Base-by-base conservation (phyloP, 768 basidiomycete species). In the Pleurotus ostreatus region DNA sequence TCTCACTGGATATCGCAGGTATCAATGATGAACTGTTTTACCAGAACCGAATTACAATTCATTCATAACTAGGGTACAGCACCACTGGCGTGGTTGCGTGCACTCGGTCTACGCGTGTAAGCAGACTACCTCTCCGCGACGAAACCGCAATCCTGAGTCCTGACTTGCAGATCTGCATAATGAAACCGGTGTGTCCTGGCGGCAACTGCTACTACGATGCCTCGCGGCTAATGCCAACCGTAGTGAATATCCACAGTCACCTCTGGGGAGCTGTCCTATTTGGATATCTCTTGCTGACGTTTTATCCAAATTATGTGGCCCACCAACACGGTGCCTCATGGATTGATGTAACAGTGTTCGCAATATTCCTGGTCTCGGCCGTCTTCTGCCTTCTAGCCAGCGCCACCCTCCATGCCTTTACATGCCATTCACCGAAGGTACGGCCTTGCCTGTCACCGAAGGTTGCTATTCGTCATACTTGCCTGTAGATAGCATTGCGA, bases 231-330 rank as follows among this genome's bases (percentile, higher is more conserved):
- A 53, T 23, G 38, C 15, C 37, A 43, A 20, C 8, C 46, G 15
- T 64, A 90, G 91, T 94, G 55, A 95, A 95, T 70, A 92, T 94
- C 46, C 88, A 92, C 69, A 88, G 79, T 57, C 93, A 94, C 66
- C 73, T 93, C 6, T 79, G 83, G 73, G 89, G 84, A 23, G 83
- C 86, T 30, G 64, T 81, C 3, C 63, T 89, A 22, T 91, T 90
- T 65, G 63, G 72, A 13, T 76, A 77, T 66, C 70, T 88, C 53
- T 71, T 87, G 37, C 63, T 66, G 40, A 82, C 81, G 4, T 82
- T 85, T 60, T 78, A 78, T 57, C 68, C 75, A 20, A 71, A 71
- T 45, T 75, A 87, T 62, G 69, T 88, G 53, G 69, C 70, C 25
- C 67, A 71, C 20, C 79, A 87, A 59, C 75, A 78, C 18, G 71